Evolutionary conservation across 306 rosid species (phyloP), one percentile per base, ranked within the genome.

Genomic region (Lablab purpureus): DNA sequence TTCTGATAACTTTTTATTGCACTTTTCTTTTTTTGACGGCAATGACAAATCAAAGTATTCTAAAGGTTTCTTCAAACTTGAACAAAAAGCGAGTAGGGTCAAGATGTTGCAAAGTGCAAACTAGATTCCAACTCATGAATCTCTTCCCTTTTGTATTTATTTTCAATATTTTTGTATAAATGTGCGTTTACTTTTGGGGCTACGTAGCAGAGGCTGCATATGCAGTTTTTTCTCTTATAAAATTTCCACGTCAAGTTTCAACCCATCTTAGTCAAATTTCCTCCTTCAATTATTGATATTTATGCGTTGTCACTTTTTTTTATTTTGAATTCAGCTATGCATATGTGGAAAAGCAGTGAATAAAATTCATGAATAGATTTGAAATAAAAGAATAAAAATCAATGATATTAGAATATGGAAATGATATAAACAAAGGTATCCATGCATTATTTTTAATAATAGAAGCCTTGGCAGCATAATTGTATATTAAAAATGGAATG

Each of bases 101-200:
- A 67, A 67, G 32, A 40, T 77, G 81, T 77, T 76, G 65, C 54
- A 63, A 19, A 63, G 68, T 30, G 68, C 45, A 32, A 64, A 64
- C 37, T 63, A 30, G 63, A 18, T 40, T 59, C 7, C 58, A 74
- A 40, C 28, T 58, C 54, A 23, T 58, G 30, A 23, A 46, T 25
- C 71, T 40, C 55, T 75, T 17, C 70, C 46, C 30, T 25, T 55
- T 36, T 32, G 19, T 6, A 17, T 30, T 63, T 63, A 1, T 30
- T 36, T 65, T 18, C 5, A 65, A 34, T 37, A 36, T 4, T 37
- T 37, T 34, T 63, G 25, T 34, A 7, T 63, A 63, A 15, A 63
- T 17, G 8, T 34, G 46, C 45, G n/a, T 17, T 32, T 63, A 63
- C 46, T 15, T 25, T 74, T 59, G 15, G 15, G 43, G 22, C 67